phyloP scores from a whole-genome alignment of 257 asterid genomes.

The Solanum arcanum region DNA sequence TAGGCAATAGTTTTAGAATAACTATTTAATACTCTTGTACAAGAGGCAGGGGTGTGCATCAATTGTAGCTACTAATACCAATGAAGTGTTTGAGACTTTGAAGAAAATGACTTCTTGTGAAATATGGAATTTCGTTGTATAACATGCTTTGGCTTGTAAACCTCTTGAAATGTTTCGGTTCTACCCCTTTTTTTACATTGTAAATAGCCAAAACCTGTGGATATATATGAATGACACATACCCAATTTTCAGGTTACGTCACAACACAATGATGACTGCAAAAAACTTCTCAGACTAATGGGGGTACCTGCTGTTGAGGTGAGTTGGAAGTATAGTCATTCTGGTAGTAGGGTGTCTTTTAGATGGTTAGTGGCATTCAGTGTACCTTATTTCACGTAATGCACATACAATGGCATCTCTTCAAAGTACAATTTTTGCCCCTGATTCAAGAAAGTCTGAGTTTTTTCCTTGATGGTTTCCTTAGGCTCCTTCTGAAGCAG shows the following conservation, averaged over 20 bases:
- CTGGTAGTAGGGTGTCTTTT: background rate
- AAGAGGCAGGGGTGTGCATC: background rate
- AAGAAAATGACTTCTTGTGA: background rate
- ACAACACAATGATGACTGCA: constrained; percentile 97
- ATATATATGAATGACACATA: background rate
- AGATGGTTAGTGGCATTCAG: background rate
- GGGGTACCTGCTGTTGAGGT: constrained; percentile 99
- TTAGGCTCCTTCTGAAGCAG: constrained; percentile 99
- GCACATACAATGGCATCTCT: background rate
- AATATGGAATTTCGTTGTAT: background rate
- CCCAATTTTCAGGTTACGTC: constrained; percentile 54
- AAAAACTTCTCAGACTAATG: constrained; percentile 86
- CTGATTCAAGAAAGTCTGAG: background rate
- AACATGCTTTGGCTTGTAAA: background rate
- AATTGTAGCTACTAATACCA: background rate
- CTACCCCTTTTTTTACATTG: background rate
- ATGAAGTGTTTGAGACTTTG: background rate
- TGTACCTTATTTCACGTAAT: background rate
- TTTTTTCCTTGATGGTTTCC: constrained; percentile 4
- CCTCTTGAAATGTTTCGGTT: background rate
- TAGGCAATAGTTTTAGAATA: background rate
- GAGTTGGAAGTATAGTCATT: constrained; percentile 7
- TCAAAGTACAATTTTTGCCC: background rate
- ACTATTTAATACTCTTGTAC: background rate
- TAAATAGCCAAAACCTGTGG: background rate